Base-by-base conservation (phyloP, 106 monocot genomes). In the Dendrobium catenatum region DNA sequence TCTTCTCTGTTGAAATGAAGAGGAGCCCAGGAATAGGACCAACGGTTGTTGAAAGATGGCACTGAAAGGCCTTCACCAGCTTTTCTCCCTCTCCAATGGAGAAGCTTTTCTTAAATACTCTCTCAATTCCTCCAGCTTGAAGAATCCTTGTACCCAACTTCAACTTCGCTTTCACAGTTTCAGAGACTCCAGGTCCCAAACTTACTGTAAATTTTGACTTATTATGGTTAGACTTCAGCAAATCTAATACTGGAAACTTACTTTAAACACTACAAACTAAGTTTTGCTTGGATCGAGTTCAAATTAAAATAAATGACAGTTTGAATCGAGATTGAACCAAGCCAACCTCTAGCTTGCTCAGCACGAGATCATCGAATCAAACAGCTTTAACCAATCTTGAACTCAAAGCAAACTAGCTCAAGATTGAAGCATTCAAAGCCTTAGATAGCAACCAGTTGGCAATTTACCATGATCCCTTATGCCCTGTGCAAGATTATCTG, bases 11-110 rank as follows among this genome's bases (percentile, higher is more conserved):
- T 51, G 88, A 88, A 47, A 88, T 72, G 76, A 85, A 88, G 55
- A 88, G 84, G 24, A 88, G 51, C 1, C 88, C 88, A 15, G 84
- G 76, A 19, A 88, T 88, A 40, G 88, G 88, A 61, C 88, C 88
- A 0, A 82, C 84, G 0, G 88, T 88, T 6, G 88, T 84, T 31
- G 84, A 88, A 16, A 84, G 48, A 80, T 84, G 85, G 27, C 88
- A 84, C 67, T 82, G 81, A 19, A 26, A 84, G 13, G 84, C 87
- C 73, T 84, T 87, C 31, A 76, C 54, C 66, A 87, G 73, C 64
- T 61, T 87, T 80, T 87, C 87, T 42, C 74, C 78, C 79, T 84
- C 84, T 18, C 20, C 42, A 51, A 67, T 73, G 0, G 78, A 75
- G 75, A 87, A 87, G 18, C 46, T 55, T 75, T 72, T 64, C 18